Percentiles rank a stretch among this genome's conserved stretches.
Conservation (phyloP, 164 flowering plant species). For the Vitis amurensis region DNA sequence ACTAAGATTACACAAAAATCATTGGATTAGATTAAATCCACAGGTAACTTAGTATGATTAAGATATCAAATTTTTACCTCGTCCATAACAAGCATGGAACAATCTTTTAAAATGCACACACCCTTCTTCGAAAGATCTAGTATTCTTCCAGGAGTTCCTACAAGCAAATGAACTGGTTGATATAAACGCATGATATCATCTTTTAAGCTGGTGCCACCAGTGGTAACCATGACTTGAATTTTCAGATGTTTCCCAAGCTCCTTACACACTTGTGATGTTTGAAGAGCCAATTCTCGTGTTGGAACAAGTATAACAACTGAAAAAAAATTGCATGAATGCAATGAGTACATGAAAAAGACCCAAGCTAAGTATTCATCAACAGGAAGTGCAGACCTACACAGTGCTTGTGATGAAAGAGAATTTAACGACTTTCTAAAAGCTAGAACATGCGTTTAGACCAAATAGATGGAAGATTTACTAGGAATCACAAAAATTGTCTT, state of each 20-base stretch:
- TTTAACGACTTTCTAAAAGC: no score
- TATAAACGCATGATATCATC: conserved; percentile 99
- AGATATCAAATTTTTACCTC: conserved; percentile 52
- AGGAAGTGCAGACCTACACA: no score
- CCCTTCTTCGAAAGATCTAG: conserved; percentile 95
- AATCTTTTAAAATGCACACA: conserved; percentile 77
- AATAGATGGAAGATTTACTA: no score
- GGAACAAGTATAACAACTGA: conserved; percentile 94
- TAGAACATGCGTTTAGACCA: no score
- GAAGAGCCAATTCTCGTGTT: conserved; percentile 96
- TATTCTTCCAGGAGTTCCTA: conserved; percentile 97
- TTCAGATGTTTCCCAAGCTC: conserved; percentile 95
- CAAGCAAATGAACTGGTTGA: conserved; percentile 97
- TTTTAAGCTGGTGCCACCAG: conserved; percentile 96
- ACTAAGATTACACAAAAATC: not conserved
- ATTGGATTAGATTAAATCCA: not conserved
- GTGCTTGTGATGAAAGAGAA: no score
- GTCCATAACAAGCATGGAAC: conserved; percentile 94
- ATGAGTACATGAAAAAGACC: not conserved
- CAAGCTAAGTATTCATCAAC: not conserved
- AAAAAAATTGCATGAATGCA: conserved; percentile 9
- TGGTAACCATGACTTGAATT: conserved; percentile 95
- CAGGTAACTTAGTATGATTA: not conserved
- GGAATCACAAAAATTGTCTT: no score
- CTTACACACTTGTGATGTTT: conserved; percentile 98